Percentiles rank a stretch among this genome's conserved stretches.
These are phyloP conservation scores for Aureobasidium sp. DNA, from an alignment of 2,329 filamentous ascomycete genomes.

Conservation along the genomic window DNA sequence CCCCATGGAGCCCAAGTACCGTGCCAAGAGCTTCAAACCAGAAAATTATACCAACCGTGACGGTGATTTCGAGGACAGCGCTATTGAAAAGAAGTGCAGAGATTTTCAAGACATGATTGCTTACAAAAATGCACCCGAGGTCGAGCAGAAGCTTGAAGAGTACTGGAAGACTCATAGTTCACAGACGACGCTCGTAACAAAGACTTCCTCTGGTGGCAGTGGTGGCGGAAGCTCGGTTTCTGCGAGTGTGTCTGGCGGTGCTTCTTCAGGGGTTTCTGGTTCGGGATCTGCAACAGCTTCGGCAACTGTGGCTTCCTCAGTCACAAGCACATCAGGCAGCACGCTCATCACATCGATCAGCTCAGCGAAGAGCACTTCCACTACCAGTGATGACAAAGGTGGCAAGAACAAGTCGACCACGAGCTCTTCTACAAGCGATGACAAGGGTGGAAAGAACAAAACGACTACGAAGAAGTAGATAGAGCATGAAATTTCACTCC, in stretches of 20 bases:
- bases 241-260: background rate
- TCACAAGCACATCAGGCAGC: background rate
- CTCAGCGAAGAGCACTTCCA: background rate
- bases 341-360: background rate
- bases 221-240: background rate
- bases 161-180: conserved; percentile 20
- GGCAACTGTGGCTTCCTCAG: background rate
- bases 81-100: conserved; percentile 25
- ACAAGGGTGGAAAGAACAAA: background rate
- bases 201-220: background rate
- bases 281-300: background rate
- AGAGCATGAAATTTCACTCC: too few species aligned
- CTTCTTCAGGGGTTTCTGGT: background rate
- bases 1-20: conserved; percentile 18
- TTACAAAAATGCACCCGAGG: conserved; percentile 21
- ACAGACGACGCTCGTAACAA: background rate
- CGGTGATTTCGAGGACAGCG: conserved; percentile 18
- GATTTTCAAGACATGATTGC: conserved; percentile 27
- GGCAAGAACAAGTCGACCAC: background rate
- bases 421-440: background rate
- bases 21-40: conserved; percentile 18
- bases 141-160: conserved; percentile 23
- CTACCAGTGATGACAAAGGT: background rate
- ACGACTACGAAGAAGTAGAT: background rate
- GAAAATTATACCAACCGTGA: background rate